These are phyloP conservation scores for Coniferiporia sulphurascens DNA, from an alignment of 1,284 basidiomycete species.

Conservation along the genomic window DNA sequence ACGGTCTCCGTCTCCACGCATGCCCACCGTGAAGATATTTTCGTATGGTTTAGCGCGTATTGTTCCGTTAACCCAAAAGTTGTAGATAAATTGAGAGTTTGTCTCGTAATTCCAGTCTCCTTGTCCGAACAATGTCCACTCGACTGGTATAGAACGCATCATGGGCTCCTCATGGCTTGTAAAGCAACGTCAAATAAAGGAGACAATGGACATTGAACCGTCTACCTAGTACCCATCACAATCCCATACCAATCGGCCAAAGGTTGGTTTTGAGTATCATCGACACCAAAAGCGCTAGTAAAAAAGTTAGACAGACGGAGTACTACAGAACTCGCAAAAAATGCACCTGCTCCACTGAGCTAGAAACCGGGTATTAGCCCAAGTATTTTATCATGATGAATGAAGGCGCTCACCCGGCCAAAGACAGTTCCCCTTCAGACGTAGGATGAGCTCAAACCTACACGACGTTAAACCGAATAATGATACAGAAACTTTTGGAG, in stretches of 20 bases:
- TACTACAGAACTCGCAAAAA: neutral
- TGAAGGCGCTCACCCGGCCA: constrained; percentile 49
- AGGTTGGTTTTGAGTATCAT: constrained; percentile 60
- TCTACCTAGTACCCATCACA: constrained; percentile 60
- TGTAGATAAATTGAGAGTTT: constrained; percentile 49
- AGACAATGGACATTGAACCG: neutral
- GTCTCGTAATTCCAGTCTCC: constrained; percentile 59
- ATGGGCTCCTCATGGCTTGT: constrained; percentile 60
- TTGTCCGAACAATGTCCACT: constrained; percentile 50
- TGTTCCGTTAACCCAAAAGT: constrained; percentile 55
- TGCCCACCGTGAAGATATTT: constrained; percentile 60
- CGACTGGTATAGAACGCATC: constrained; percentile 57
- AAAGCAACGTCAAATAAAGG: neutral
- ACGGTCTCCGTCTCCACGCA: constrained; percentile 61
- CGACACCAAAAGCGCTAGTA: constrained; percentile 58
- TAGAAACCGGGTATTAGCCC: constrained; percentile 18
- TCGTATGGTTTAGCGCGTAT: constrained; percentile 54
- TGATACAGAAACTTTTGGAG: neutral
- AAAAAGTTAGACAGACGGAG: constrained; percentile 10
- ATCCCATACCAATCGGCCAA: constrained; percentile 65
- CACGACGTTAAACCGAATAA: neutral
- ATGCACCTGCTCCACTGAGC: constrained; percentile 41
- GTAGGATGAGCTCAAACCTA: constrained; percentile 62
- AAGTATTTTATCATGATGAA: neutral
- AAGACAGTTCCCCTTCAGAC: constrained; percentile 66